These are phyloP conservation scores for Fusarium stilboides DNA, from an alignment of 2,329 filamentous ascomycete genomes.

Conservation along the genomic window DNA sequence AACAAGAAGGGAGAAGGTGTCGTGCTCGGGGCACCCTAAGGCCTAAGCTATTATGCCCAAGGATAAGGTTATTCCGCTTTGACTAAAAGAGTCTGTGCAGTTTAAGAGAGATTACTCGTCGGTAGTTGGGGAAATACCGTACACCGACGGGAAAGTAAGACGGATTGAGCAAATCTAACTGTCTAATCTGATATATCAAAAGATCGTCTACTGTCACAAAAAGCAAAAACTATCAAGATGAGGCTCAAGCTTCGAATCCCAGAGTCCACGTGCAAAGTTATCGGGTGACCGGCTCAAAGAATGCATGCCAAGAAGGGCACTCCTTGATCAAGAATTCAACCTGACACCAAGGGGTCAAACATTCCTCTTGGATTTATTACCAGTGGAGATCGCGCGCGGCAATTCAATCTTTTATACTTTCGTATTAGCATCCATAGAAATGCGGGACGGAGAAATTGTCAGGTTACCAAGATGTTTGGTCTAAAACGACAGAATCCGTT, in stretches of 20 bases:
- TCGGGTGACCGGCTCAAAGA: constrained; percentile 1
- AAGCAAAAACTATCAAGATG: neutral
- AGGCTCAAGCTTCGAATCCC: neutral
- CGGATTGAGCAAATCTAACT: neutral
- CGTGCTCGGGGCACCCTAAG: neutral
- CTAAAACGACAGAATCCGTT: no score
- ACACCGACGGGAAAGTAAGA: neutral
- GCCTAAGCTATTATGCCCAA: neutral
- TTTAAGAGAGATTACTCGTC: neutral
- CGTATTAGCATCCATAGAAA: neutral
- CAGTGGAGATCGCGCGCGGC: constrained; percentile 1
- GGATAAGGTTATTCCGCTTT: neutral
- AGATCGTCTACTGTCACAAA: no score
- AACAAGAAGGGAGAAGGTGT: no score
- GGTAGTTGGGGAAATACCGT: neutral
- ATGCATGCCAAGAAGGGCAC: constrained; percentile 2
- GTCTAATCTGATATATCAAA: neutral
- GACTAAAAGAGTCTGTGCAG: no score
- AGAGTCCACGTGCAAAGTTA: neutral
- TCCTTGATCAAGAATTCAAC: neutral
- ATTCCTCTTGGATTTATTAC: neutral
- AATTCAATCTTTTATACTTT: constrained; percentile 4
- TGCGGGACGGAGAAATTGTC: constrained; percentile 21
- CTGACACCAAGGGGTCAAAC: neutral
- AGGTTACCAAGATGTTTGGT: neutral